Evolutionary conservation across 371 early-diverging fungal genomes (phyloP), one percentile per base, ranked within the genome.

Genomic region (Blyttiomyces sp.): DNA sequence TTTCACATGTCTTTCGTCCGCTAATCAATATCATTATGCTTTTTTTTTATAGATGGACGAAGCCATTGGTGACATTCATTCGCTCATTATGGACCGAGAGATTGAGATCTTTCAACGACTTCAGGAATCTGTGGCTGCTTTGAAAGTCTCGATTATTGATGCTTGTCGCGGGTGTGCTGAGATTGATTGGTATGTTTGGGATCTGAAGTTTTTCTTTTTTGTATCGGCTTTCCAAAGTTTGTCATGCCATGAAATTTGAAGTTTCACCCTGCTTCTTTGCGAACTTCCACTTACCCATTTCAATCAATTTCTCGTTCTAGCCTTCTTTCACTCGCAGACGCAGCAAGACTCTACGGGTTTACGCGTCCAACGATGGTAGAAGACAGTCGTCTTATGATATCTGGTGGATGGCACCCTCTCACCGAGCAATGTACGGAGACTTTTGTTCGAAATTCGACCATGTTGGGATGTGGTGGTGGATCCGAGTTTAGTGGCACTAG

Each of bases 151-250:
- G 3, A 65, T 90, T 16, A 35, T 75, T 0, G 42, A 60, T 0
- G 66, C 71, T 26, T 75, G 75, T 7, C 68, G 76, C 0, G 63
- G 75, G 1, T 74, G 83, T 23, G 82, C 88, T 0, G 88, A 88
- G 54, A 66, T 90, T 1, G 91, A 91, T 57, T 86, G 88, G 91
- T 88, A 74, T n/a, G n/a, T n/a, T n/a, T n/a, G n/a, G n/a, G n/a
- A n/a, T n/a, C n/a, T n/a, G n/a, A n/a, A n/a, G n/a, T n/a, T n/a
- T n/a, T n/a, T n/a, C n/a, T n/a, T n/a, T n/a, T n/a, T n/a, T n/a
- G n/a, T n/a, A n/a, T n/a, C n/a, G n/a, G n/a, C n/a, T n/a, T n/a
- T n/a, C n/a, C n/a, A n/a, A n/a, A n/a, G n/a, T n/a, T n/a, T n/a
- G n/a, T n/a, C n/a, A n/a, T n/a, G n/a, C n/a, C n/a, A n/a, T n/a